A percentile compares a stretch with the other conserved stretches of the same genome.
Conservation (phyloP, 2,329 filamentous ascomycete species). For the Fusarium sp. region DNA sequence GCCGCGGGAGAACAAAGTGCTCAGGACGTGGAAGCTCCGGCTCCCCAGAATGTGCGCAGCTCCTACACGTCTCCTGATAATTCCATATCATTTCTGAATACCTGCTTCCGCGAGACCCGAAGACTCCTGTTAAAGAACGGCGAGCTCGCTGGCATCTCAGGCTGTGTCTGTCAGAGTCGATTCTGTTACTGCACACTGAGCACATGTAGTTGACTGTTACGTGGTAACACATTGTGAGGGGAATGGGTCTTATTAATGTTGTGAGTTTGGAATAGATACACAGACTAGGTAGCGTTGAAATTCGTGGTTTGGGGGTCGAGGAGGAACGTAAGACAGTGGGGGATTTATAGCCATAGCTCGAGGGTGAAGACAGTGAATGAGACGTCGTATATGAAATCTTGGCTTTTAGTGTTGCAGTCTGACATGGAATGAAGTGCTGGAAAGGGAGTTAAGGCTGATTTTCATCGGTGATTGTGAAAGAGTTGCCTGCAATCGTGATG, state of each 20-base stretch:
- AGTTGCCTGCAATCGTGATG: background rate
- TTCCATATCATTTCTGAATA: background rate
- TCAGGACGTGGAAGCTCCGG: background rate
- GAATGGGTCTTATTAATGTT: background rate
- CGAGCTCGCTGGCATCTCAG: background rate
- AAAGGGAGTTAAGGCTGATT: too few relatives aligned
- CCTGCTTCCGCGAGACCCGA: background rate
- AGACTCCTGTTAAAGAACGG: rapidly evolving
- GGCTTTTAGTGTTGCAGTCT: rapidly evolving
- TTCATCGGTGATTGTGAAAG: background rate
- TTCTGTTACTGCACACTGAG: background rate
- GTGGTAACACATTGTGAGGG: background rate
- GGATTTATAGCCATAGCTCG: background rate
- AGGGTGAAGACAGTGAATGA: background rate
- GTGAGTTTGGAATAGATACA: background rate
- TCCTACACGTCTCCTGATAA: background rate
- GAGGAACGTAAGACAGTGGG: background rate
- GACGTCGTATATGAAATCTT: rapidly evolving
- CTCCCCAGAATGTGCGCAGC: background rate
- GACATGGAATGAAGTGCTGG: background rate
- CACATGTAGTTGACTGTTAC: conserved; percentile 8
- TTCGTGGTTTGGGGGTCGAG: background rate
- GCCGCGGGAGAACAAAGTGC: background rate
- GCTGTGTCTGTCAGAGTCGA: background rate
- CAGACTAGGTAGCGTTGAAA: background rate